phyloP scores from a whole-genome alignment of 2,329 filamentous ascomycete species.

The Iodosphaeria phyllophila region DNA sequence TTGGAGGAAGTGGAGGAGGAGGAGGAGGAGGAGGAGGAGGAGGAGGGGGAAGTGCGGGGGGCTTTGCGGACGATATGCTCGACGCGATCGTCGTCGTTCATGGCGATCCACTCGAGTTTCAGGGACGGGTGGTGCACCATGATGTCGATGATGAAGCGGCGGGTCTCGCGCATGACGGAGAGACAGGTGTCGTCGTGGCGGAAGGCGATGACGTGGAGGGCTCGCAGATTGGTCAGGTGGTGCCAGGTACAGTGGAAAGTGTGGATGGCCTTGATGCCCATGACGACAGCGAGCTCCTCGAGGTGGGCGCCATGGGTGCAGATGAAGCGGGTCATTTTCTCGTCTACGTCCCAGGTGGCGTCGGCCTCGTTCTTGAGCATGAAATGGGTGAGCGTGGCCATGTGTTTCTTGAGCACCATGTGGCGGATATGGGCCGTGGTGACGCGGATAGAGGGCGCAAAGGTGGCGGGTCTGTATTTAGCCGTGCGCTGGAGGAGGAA shows the following conservation, averaged over 20 bases:
- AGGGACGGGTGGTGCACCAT: conserved; percentile 33
- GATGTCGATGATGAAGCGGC: conserved; percentile 39
- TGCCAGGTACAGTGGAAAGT: conserved; percentile 34
- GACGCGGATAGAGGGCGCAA: conserved; percentile 28
- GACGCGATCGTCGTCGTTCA: conserved; percentile 26
- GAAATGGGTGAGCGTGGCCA: conserved; percentile 30
- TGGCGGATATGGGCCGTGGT: conserved; percentile 39
- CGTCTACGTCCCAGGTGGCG: conserved; percentile 35
- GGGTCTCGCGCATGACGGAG: conserved; percentile 35
- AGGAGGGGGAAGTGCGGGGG: no score
- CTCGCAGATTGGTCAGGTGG: conserved; percentile 28
- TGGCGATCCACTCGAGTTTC: conserved; percentile 38
- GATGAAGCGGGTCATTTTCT: conserved; percentile 33
- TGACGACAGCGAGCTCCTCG: conserved; percentile 35
- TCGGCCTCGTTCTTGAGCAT: conserved; percentile 40
- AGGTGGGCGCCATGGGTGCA: conserved; percentile 28
- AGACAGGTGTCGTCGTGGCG: conserved; percentile 35
- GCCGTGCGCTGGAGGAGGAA: conserved; percentile 35
- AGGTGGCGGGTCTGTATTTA: conserved; percentile 32
- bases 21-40: no score
- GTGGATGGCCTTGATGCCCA: conserved; percentile 35
- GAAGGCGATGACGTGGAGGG: conserved; percentile 34
- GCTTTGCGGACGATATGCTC: conserved; percentile 28
- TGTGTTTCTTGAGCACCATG: conserved; percentile 37
- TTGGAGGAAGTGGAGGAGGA: conserved; percentile 12